Percentiles rank a stretch among this genome's conserved stretches.
Evolutionary conservation across 73 alveolate species (phyloP).

Genomic region (Tetrahymena elliotti): DNA sequence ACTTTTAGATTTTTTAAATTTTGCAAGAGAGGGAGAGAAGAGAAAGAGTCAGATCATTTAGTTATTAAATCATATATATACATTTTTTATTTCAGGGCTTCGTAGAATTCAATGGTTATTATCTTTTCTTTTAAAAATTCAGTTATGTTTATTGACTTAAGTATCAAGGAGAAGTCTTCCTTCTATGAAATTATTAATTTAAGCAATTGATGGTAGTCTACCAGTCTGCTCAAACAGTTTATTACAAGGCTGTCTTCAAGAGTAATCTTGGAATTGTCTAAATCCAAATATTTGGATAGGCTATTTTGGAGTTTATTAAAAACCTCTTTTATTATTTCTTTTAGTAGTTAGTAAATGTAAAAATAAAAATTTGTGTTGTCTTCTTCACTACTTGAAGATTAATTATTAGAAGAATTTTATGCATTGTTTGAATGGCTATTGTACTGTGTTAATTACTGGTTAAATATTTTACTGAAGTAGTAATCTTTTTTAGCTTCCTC

Average conservation of each 20-base stretch:
- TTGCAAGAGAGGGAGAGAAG: background rate
- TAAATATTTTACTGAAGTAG: background rate
- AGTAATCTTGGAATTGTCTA: background rate
- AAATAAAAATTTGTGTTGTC: background rate
- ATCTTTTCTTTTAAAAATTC: background rate
- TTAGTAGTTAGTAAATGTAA: background rate
- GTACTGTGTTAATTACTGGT: background rate
- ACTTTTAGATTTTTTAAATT: background rate
- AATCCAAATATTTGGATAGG: background rate
- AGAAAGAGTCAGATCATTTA: background rate
- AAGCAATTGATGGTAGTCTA: background rate
- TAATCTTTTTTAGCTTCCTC: background rate
- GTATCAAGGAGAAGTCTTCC: background rate
- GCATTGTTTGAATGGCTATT: background rate
- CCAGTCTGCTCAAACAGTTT: background rate
- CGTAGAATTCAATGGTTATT: background rate
- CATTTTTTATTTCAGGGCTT: background rate
- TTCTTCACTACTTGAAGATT: background rate
- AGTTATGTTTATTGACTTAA: background rate
- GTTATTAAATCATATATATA: background rate
- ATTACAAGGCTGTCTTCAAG: background rate
- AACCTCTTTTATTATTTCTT: background rate
- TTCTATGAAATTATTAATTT: background rate
- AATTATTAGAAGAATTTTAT: background rate
- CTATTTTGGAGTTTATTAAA: background rate